phyloP scores from a whole-genome alignment of 2,329 filamentous ascomycete genomes.

The Chrysosporium queenslandicum region DNA sequence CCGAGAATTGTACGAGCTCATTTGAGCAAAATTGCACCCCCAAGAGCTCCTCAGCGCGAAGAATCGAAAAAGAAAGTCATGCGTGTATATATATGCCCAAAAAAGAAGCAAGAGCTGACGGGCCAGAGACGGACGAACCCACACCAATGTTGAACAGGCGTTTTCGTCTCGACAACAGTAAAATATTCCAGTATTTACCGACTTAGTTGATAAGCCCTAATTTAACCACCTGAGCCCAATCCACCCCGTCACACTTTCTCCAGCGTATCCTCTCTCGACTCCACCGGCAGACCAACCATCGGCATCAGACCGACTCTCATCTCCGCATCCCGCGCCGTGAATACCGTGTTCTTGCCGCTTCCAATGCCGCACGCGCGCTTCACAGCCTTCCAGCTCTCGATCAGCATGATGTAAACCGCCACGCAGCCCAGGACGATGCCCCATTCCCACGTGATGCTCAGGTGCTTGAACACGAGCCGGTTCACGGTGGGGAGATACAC shows the following conservation, averaged over 20 bases:
- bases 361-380: slow-evolving; percentile 43
- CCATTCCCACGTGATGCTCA: slow-evolving; percentile 59
- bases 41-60: too few species aligned
- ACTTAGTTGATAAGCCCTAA: slow-evolving; percentile 14
- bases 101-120: not conserved
- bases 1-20: too few species aligned
- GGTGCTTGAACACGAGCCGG: slow-evolving; percentile 54
- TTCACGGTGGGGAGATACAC: slow-evolving; percentile 60
- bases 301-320: slow-evolving; percentile 24
- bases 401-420: slow-evolving; percentile 50
- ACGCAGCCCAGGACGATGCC: slow-evolving; percentile 52
- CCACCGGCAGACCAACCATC: slow-evolving; percentile 2
- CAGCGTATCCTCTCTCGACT: slow-evolving; percentile 14
- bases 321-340: slow-evolving; percentile 28
- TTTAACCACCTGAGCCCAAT: not conserved
- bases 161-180: not conserved
- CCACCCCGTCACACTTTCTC: slow-evolving; percentile 11
- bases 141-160: slow-evolving; percentile 5
- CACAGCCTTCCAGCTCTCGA: slow-evolving; percentile 56
- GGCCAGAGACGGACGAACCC: not conserved
- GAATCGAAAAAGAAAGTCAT: not conserved
- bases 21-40: too few species aligned
- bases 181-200: too few species aligned
- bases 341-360: slow-evolving; percentile 25
- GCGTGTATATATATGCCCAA: not conserved